A percentile compares a stretch with the other conserved stretches of the same genome.
Conservation (phyloP, 768 basidiomycete species). For the Termitomyces sp. region DNA sequence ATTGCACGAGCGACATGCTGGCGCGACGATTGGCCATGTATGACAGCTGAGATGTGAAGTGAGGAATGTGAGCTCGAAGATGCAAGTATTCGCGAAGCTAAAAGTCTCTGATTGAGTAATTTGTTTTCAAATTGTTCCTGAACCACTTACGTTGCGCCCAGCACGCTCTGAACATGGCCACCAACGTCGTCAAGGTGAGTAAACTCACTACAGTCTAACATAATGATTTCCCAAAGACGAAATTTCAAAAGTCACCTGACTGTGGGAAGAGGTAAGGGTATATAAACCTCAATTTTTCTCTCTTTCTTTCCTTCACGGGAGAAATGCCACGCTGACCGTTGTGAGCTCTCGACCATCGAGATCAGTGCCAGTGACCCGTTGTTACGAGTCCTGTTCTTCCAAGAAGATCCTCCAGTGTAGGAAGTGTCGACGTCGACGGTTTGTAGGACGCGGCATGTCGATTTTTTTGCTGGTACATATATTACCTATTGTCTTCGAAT, state of each 20-base stretch:
- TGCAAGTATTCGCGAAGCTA: conserved; percentile 36
- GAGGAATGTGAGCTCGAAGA: conserved; percentile 29
- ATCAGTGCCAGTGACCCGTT: conserved; percentile 62
- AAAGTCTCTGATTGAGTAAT: neutral
- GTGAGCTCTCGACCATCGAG: conserved; percentile 49
- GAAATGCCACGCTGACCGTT: conserved; percentile 66
- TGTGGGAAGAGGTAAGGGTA: conserved; percentile 40
- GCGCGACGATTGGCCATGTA: conserved; percentile 27
- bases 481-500: neutral
- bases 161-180: conserved; percentile 26
- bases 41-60: conserved; percentile 47
- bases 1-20: conserved; percentile 32
- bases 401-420: conserved; percentile 52
- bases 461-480: conserved; percentile 53
- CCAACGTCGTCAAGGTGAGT: neutral
- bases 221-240: too few species aligned
- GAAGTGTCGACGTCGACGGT: conserved; percentile 55
- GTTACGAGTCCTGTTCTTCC: conserved; percentile 49
- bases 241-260: conserved; percentile 18
- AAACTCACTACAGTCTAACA: neutral
- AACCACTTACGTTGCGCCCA: conserved; percentile 23
- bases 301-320: conserved; percentile 32
- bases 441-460: conserved; percentile 59
- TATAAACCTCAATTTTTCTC: conserved; percentile 9
- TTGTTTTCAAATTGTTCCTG: neutral